Conservation (phyloP, 2,329 filamentous ascomycete species). For the Chrysoporthe cubensis region DNA sequence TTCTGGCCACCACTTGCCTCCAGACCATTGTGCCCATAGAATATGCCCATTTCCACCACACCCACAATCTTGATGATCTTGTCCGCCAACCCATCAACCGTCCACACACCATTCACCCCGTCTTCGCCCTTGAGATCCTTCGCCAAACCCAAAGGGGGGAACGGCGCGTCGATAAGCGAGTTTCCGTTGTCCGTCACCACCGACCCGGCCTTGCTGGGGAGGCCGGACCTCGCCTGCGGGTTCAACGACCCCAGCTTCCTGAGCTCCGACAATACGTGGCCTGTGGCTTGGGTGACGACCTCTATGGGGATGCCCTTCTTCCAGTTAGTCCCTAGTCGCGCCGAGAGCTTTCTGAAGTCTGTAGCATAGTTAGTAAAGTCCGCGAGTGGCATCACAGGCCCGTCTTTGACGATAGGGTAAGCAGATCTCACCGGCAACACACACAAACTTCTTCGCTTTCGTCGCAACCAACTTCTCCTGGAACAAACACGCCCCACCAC, state of each 20-base stretch:
- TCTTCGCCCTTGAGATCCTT: slow-evolving; percentile 54
- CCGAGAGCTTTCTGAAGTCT: slow-evolving; percentile 90
- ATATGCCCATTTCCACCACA: slow-evolving; percentile 90
- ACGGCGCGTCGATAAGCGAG: slow-evolving; percentile 91
- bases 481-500: slow-evolving; percentile 94
- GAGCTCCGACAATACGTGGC: slow-evolving; percentile 75
- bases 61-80: slow-evolving; percentile 82
- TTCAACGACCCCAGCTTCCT: slow-evolving; percentile 71
- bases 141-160: slow-evolving; percentile 71
- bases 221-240: slow-evolving; percentile 73
- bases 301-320: slow-evolving; percentile 87
- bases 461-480: slow-evolving; percentile 96
- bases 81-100: slow-evolving; percentile 73
- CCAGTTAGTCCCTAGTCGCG: slow-evolving; percentile 76
- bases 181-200: slow-evolving; percentile 82
- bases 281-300: slow-evolving; percentile 82
- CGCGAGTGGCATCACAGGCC: too few species aligned
- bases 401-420: too few species aligned
- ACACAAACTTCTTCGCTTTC: slow-evolving; percentile 82
- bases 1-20: slow-evolving; percentile 78
- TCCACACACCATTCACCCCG: slow-evolving; percentile 72
- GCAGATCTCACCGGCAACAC: slow-evolving; percentile 71
- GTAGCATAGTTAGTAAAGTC: slow-evolving; percentile 27
- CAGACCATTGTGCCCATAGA: slow-evolving; percentile 79
- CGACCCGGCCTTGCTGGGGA: slow-evolving; percentile 79